phyloP scores from a whole-genome alignment of 2,329 filamentous ascomycete genomes.

The Aspergillus luchuensis region DNA sequence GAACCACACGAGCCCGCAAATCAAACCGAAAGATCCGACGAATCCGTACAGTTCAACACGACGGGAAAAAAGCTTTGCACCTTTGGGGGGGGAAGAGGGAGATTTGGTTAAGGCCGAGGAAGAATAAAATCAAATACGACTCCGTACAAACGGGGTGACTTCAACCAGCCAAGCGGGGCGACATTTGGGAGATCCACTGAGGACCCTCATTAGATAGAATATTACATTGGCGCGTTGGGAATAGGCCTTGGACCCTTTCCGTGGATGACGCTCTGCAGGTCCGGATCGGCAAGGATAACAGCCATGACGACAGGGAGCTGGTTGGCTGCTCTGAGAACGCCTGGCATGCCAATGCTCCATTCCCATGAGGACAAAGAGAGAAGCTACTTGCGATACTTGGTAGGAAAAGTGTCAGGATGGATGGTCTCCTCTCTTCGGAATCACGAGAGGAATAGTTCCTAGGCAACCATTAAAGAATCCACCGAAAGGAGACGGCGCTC shows the following conservation, averaged over 20 bases:
- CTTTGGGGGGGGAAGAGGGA: not conserved
- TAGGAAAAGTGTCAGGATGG: not conserved
- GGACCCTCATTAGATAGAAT: not conserved
- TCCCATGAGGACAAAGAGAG: not conserved
- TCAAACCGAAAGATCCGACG: conserved; percentile 1
- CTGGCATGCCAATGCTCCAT: conserved; percentile 1
- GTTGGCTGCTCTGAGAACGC: not conserved
- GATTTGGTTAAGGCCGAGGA: not conserved
- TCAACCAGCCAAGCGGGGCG: conserved; percentile 1
- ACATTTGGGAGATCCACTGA: not conserved
- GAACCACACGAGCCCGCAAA: not conserved
- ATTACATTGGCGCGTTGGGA: not conserved
- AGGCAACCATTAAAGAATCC: not conserved
- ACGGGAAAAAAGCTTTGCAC: not conserved
- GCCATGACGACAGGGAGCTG: conserved; percentile 1
- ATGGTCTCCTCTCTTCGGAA: not conserved
- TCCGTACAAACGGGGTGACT: conserved; percentile 1
- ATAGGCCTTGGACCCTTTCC: conserved; percentile 2
- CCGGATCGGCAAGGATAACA: conserved; percentile 3
- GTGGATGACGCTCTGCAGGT: not conserved
- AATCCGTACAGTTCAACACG: not conserved
- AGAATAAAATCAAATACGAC: not conserved
- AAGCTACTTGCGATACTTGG: not conserved
- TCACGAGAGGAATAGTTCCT: not conserved
- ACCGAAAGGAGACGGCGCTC: not conserved